Conservation (phyloP, 108 stramenopile species). For the Epipyxis sp. region DNA sequence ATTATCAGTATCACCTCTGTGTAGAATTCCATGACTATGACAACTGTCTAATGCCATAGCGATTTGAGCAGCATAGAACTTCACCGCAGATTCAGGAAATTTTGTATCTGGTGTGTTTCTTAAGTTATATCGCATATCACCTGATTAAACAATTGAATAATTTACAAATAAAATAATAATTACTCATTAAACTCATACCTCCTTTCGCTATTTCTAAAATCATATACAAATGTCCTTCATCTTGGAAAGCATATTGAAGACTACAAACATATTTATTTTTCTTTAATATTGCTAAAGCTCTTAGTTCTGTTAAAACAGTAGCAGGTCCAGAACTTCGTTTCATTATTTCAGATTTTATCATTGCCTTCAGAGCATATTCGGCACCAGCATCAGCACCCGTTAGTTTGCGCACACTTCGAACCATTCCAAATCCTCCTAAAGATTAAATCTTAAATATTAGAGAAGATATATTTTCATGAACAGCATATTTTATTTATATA, state of each 20-base stretch:
- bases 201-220: not conserved
- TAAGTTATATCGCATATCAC: not conserved
- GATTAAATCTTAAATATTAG: not conserved
- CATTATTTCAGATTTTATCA: not conserved
- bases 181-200: no score
- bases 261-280: not conserved
- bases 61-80: not conserved
- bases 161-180: no score
- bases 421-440: not conserved
- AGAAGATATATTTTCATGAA: not conserved
- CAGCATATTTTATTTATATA: no score
- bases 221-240: not conserved
- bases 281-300: not conserved
- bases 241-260: not conserved
- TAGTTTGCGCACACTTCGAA: not conserved
- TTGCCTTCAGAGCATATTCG: not conserved
- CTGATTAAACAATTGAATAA: no score
- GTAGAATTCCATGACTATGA: not conserved
- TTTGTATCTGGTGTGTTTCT: not conserved
- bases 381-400: not conserved
- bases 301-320: not conserved
- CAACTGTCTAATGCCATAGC: not conserved
- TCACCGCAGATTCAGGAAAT: not conserved
- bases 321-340: not conserved
- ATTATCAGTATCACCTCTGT: slow-evolving; percentile 2